Percentiles rank a stretch among this genome's conserved stretches.
Evolutionary conservation across 768 basidiomycete genomes (phyloP).

Genomic region (Collybiopsis luxurians): DNA sequence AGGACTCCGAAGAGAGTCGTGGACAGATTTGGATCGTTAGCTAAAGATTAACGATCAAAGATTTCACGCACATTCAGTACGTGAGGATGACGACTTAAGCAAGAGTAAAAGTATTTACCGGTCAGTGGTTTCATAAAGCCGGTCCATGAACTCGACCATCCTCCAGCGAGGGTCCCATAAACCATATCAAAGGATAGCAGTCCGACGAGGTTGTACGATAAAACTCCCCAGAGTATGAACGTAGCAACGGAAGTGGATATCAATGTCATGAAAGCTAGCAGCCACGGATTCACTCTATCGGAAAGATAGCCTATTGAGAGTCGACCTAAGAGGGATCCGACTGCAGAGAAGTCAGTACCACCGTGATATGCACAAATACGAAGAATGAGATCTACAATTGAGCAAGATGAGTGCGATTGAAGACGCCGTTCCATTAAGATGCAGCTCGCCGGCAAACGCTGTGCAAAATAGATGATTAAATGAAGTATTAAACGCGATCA

Average conservation of each 20-base stretch:
- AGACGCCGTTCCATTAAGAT: slow-evolving; percentile 13
- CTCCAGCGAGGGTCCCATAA: slow-evolving; percentile 29
- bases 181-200: slow-evolving; percentile 23
- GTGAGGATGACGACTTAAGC: not conserved
- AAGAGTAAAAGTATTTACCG: slow-evolving; percentile 12
- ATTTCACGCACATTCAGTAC: not conserved
- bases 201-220: slow-evolving; percentile 19
- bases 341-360: slow-evolving; percentile 1
- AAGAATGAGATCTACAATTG: slow-evolving; percentile 15
- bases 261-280: slow-evolving; percentile 18
- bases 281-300: slow-evolving; percentile 22
- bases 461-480: not conserved
- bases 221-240: slow-evolving; percentile 29
- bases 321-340: slow-evolving; percentile 19
- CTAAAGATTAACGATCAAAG: not conserved
- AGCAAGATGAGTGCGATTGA: slow-evolving; percentile 19
- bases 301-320: slow-evolving; percentile 21
- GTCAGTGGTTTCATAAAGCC: slow-evolving; percentile 20
- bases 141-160: slow-evolving; percentile 28
- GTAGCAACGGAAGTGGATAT: slow-evolving; percentile 20
- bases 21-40: slow-evolving; percentile 14
- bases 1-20: slow-evolving; percentile 20
- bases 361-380: too few species aligned
- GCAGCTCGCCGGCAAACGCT: slow-evolving; percentile 21
- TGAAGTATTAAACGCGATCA: not conserved